Percentiles rank a stretch among this genome's conserved stretches.
Evolutionary conservation across 805 yeast genomes (phyloP).

Genomic region (Metschnikowia arizonensis): DNA sequence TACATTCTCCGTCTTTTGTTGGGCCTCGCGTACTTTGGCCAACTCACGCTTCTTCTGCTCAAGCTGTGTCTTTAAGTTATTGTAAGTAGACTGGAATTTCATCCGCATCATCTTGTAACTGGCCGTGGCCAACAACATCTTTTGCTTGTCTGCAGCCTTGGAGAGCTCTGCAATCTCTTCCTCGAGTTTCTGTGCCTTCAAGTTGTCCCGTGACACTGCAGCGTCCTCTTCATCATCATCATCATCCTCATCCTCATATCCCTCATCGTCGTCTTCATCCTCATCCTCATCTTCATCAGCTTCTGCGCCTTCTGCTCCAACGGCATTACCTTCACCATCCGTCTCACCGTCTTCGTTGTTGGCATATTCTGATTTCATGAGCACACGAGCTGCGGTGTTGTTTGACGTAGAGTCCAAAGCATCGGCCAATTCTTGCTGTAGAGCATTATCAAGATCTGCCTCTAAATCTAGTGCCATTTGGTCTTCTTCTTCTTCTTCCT

Average conservation of each 20-base stretch:
- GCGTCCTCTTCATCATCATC: conserved; percentile 52
- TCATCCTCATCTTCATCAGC: conserved; percentile 40
- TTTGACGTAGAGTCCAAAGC: conserved; percentile 41
- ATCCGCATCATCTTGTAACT: conserved; percentile 80
- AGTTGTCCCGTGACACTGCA: conserved; percentile 41
- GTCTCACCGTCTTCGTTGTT: conserved; percentile 13
- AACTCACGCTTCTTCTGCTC: conserved; percentile 53
- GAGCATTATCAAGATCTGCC: conserved; percentile 35
- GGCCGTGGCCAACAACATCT: conserved; percentile 65
- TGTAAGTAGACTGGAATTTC: conserved; percentile 78
- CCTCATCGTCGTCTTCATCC: conserved; percentile 44
- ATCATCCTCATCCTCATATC: conserved; percentile 46
- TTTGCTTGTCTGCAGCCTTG: conserved; percentile 68
- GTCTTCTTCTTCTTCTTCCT: conserved; percentile 27
- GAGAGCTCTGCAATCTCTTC: conserved; percentile 87
- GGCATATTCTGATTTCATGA: conserved; percentile 18
- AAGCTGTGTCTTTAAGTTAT: conserved; percentile 72
- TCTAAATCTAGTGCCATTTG: conserved; percentile 33
- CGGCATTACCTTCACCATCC: conserved; percentile 6
- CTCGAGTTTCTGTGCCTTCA: conserved; percentile 64
- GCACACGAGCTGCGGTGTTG: conserved; percentile 18
- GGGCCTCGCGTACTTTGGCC: conserved; percentile 18
- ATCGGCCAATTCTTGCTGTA: conserved; percentile 56
- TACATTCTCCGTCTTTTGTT: conserved; percentile 10
- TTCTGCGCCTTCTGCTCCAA: conserved; percentile 5